Evolutionary conservation across 2,329 filamentous ascomycete genomes (phyloP), one percentile per base, ranked within the genome.

Genomic region (Bertia moriformis): DNA sequence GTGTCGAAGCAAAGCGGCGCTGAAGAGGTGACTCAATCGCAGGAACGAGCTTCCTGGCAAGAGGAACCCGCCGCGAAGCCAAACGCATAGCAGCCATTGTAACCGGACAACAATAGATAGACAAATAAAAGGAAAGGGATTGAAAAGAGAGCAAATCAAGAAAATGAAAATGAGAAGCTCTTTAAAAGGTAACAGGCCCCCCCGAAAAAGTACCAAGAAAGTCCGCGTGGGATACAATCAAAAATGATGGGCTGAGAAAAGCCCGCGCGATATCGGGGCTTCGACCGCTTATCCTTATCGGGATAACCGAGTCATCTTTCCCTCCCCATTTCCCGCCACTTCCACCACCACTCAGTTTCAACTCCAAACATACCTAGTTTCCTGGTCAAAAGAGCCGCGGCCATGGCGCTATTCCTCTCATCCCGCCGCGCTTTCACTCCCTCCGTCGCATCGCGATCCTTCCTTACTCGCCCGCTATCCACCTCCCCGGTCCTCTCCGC

Each of bases 51-150:
- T 46, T 47, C 40, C 47, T 48, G 39, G 50, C 47, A 43, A 50
- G 48, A 44, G 52, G 55, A 43, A 58, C 40, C 38, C 51, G 55
- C 47, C 55, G 55, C 45, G 50, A 51, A 37, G 52, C 53, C 41
- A 55, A 39, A 49, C 55, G 56, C 32, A 58, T 41, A 37, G 51
- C 49, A 38, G 55, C 49, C 54, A 54, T 58, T 40, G 20, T 29
- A n/a, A 29, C 10, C 10, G 24, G 24, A 29, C 24, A 29, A 10
- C n/a, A n/a, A n/a, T 10, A 29, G 24, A 29, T 29, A n/a, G 24
- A 29, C 10, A 29, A 29, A 10, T 10, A 29, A 29, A n/a, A n/a
- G n/a, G n/a, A n/a, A 29, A 29, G 24, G 10, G n/a, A 29, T 29
- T 29, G 24, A 29, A 10, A 10, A n/a, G 24, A n/a, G 24, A 29